Evolutionary conservation across 202 grass and related monocot genomes (phyloP), one percentile per base, ranked within the genome.

Genomic region (Cymbopogon flexuosus): DNA sequence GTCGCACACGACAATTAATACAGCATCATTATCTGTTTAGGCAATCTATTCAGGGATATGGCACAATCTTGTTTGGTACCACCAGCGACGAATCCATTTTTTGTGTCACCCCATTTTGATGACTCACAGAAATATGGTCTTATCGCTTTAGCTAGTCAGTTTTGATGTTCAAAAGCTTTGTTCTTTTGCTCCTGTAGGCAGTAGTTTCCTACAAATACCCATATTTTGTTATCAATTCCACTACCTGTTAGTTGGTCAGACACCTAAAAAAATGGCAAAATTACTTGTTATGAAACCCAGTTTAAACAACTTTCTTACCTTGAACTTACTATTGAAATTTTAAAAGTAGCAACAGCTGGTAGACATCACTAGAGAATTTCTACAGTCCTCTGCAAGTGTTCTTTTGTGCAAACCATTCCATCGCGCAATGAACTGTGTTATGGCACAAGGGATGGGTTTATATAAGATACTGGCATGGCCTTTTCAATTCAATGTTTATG

Each of bases 401-500:
- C 5, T 59, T 71, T 74, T 80, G 60, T 16, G 66, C 24, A 61
- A 75, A 78, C 31, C 46, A 8, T 62, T 42, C 34, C 23, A 70
- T 71, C 42, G 34, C 9, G 27, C 31, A 58, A 35, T 80, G 39
- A 31, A 43, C 54, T 69, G 30, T 70, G 10, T 77, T 77, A 27
- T 82, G 72, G 63, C 63, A 70, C 76, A 84, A 5, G 18, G 3
- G 52, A n/a, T 21, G 49, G 27, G 42, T 61, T 72, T 61, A 49
- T 68, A 49, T 59, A 21, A 37, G 19, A 72, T 83, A 78, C 22
- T 41, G 9, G 15, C 60, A 74, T 8, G 37, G 40, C 60, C 4
- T 73, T 73, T 74, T 8, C 27, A 29, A 72, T 88, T 37, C 52
- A 75, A 72, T 76, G 42, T 6, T 68, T 58, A 42, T 41, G 57